These are phyloP conservation scores for Coemansia nantahalensis DNA, from an alignment of 192 early-diverging fungal species.

Conservation along the genomic window DNA sequence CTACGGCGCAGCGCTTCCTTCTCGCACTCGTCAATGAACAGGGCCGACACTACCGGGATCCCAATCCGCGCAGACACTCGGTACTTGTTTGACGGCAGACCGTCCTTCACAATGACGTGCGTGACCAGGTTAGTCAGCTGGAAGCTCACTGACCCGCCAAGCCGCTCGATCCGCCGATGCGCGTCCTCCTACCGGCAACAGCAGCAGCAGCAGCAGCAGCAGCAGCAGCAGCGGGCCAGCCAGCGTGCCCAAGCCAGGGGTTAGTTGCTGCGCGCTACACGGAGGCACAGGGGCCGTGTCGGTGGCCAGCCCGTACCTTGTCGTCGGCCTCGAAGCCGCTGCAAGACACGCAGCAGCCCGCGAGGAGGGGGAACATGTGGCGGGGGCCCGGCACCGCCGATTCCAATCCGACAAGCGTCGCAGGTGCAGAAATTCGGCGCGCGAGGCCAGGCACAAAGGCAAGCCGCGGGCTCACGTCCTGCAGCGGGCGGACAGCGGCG, in stretches of 20 bases:
- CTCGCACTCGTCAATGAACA: constrained; percentile 46
- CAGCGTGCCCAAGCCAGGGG: too few relatives aligned
- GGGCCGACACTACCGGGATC: constrained; percentile 38
- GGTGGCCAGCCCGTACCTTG: too few relatives aligned
- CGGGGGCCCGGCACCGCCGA: constrained; percentile 1
- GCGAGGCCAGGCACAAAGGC: too few relatives aligned
- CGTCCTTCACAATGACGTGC: constrained; percentile 32
- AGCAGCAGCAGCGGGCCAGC: too few relatives aligned
- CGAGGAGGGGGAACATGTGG: constrained; percentile 19
- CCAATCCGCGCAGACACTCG: constrained; percentile 33
- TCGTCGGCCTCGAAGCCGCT: constrained; percentile 40
- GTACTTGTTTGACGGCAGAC: constrained; percentile 35
- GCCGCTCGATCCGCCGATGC: constrained; percentile 32
- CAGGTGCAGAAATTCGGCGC: too few relatives aligned
- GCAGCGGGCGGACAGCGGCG: too few relatives aligned
- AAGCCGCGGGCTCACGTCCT: too few relatives aligned
- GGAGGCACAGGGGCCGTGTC: too few relatives aligned
- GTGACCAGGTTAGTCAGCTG: constrained; percentile 46
- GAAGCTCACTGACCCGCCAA: constrained; percentile 35
- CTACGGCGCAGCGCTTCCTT: constrained; percentile 12
- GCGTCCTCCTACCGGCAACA: constrained; percentile 19
- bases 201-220: not conserved
- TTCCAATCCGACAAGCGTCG: not conserved
- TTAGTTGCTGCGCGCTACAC: too few relatives aligned
- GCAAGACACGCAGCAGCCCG: constrained; percentile 42